These are phyloP conservation scores for Trypethelium eluteriae DNA, from an alignment of 495 filamentous ascomycete species.

Conservation along the genomic window DNA sequence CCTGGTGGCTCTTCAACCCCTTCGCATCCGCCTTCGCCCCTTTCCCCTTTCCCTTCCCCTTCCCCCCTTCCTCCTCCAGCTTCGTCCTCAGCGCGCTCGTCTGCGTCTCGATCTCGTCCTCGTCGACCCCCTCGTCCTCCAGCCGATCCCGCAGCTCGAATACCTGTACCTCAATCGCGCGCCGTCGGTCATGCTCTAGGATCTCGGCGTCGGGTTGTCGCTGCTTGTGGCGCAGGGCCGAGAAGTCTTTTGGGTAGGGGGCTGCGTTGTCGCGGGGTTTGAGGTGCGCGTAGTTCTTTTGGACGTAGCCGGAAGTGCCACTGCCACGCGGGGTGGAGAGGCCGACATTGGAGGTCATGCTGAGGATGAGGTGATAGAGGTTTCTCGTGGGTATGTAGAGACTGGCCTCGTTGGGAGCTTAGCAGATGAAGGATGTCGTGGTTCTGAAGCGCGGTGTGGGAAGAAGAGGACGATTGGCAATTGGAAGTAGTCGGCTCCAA, in stretches of 20 bases:
- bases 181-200: conserved; percentile 82
- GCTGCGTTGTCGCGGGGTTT: conserved; percentile 58
- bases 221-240: conserved; percentile 53
- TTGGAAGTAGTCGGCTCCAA: too few species aligned
- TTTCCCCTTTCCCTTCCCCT: conserved; percentile 56
- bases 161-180: conserved; percentile 84
- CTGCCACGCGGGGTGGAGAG: conserved; percentile 89
- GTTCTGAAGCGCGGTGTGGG: not conserved
- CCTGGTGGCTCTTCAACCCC: conserved; percentile 80
- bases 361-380: conserved; percentile 15
- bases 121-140: conserved; percentile 77
- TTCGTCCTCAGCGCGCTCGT: conserved; percentile 58
- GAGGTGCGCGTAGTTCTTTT: conserved; percentile 84
- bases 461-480: not conserved
- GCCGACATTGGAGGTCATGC: conserved; percentile 96
- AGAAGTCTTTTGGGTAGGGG: conserved; percentile 54
- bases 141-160: conserved; percentile 82
- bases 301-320: conserved; percentile 95
- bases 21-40: conserved; percentile 35
- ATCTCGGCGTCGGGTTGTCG: conserved; percentile 86
- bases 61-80: conserved; percentile 48
- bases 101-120: conserved; percentile 69
- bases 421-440: not conserved
- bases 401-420: not conserved
- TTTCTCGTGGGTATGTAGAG: conserved; percentile 11